Percentiles rank a stretch among this genome's conserved stretches.
Evolutionary conservation across 129 eudicot genomes (phyloP).

Genomic region (Pittosporum tobira): DNA sequence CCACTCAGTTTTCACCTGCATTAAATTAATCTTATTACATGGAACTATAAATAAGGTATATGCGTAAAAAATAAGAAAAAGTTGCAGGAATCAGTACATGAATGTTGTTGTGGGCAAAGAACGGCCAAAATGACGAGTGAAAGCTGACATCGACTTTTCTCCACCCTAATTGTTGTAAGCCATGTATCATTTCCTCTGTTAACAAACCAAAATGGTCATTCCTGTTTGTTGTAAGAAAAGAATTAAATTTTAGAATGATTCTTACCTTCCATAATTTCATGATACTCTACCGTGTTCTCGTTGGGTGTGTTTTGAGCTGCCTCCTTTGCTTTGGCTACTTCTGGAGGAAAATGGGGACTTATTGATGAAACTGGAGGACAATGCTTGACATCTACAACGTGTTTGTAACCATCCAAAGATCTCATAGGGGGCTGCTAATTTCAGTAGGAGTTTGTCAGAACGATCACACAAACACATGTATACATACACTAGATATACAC

Average conservation of each 20-base stretch:
- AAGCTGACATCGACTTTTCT: slow-evolving; percentile 95
- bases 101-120: slow-evolving; percentile 91
- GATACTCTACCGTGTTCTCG: slow-evolving; percentile 63
- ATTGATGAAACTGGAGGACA: slow-evolving; percentile 67
- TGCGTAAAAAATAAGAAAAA: background rate
- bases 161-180: slow-evolving; percentile 91
- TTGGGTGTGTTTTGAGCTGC: slow-evolving; percentile 78
- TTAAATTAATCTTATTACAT: background rate
- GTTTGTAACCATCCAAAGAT: slow-evolving; percentile 88
- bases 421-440: slow-evolving; percentile 67
- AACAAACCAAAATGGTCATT: background rate
- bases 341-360: slow-evolving; percentile 67
- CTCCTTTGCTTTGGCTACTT: slow-evolving; percentile 90
- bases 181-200: slow-evolving; percentile 96
- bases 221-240: background rate
- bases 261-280: slow-evolving; percentile 95
- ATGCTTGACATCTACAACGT: slow-evolving; percentile 77
- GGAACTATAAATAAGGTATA: too few relatives aligned
- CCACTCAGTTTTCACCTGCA: slow-evolving; percentile 89
- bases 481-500: background rate
- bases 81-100: slow-evolving; percentile 35
- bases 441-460: background rate
- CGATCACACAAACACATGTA: too few relatives aligned
- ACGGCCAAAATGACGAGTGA: slow-evolving; percentile 86
- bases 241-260: too few relatives aligned